Base-by-base conservation (phyloP, 2,329 filamentous ascomycete species). In the Venturia pyrina region DNA sequence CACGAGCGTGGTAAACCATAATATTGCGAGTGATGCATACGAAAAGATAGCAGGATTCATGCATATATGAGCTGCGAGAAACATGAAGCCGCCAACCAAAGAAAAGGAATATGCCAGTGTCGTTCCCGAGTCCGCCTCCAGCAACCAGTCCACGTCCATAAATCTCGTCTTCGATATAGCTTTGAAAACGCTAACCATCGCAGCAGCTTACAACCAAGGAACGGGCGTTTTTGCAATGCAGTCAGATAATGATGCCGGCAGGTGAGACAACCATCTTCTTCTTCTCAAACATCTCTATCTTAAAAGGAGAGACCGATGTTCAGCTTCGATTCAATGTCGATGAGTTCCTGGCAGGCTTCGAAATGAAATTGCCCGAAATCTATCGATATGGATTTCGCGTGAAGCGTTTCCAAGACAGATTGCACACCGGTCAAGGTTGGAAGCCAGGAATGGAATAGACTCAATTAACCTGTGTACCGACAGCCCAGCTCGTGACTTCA, bases 241-340 rank as follows among this genome's bases (percentile, higher is more conserved):
- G 32, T 59, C 59, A 59, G 62, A 69, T 62, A 65, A 50, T 24
- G 34, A 44, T 43, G 32, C 66, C 75, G 74, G 70, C 21, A 53
- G 48, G 48, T 53, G 21, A 53, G 48, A 28, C 19, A 10, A n/a
- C 21, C 46, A 11, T 21, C 10, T 10, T 28, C 21, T 15, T 28
- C 13, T n/a, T 2, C 11, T 28, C 1, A 21, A 8, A 24, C 21
- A 48, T n/a, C 48, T 53, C 48, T 53, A 53, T 28, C 21, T 53
- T 28, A 8, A 17, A 17, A 53, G 7, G 3, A 28, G 28, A 28
- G 28, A 28, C 46, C 5, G 11, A 6, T 48, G 19, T 17, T 21
- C 46, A 28, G 3, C 11, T 21, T 15, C 8, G 5, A 5, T 77
- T 76, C 48, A 11, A 53, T 8, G 11, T 28, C 48, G 4, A 53